A percentile compares a stretch with the other conserved stretches of the same genome.
These are phyloP conservation scores for Xylaria sp. DNA, from an alignment of 2,329 filamentous ascomycete genomes.

Conservation along the genomic window DNA sequence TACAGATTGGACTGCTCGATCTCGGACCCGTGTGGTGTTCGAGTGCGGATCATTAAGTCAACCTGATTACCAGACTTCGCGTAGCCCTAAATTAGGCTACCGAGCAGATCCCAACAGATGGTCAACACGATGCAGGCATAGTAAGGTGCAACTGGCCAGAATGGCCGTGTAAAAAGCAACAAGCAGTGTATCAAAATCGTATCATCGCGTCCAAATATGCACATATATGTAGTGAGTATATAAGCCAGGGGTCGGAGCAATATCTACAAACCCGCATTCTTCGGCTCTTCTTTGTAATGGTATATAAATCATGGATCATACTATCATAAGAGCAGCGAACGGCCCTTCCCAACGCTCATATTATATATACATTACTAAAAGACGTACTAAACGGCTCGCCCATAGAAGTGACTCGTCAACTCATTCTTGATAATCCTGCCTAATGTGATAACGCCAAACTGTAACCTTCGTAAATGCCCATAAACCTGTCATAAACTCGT, in stretches of 20 bases:
- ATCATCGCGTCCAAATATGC: background rate
- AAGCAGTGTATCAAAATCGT: background rate
- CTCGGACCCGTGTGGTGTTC: no score
- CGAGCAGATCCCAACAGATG: no score
- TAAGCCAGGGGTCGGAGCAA: background rate
- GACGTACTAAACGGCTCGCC: background rate
- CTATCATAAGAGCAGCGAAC: background rate
- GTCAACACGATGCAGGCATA: background rate
- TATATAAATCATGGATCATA: background rate
- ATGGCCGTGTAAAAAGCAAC: background rate
- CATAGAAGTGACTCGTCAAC: background rate
- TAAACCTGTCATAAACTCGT: constrained; percentile 4
- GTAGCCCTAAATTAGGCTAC: no score
- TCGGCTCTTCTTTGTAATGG: background rate
- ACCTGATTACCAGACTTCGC: no score
- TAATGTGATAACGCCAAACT: background rate
- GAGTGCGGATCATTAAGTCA: no score
- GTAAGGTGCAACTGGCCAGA: background rate
- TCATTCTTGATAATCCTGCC: background rate
- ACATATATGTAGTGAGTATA: background rate
- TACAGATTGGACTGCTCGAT: no score
- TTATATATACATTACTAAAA: background rate
- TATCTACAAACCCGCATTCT: background rate
- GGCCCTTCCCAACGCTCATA: background rate
- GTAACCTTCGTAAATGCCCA: background rate